Evolutionary conservation across 768 basidiomycete species (phyloP), one percentile per base, ranked within the genome.

Genomic region (Terana coerulea): DNA sequence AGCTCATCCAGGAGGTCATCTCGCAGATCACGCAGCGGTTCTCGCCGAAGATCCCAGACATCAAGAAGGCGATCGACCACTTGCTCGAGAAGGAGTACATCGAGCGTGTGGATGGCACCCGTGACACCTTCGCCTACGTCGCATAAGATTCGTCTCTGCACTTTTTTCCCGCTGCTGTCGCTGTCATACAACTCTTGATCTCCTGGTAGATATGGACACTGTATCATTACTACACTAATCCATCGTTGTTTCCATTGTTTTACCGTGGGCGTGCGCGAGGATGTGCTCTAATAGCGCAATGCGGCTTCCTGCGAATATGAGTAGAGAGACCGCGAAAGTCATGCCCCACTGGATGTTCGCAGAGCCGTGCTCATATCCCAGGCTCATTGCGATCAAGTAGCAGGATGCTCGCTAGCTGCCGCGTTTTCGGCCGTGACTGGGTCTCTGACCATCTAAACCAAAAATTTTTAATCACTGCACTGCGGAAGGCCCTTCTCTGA

Each of bases 41-140:
- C 69, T 80, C 88, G 7, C 95, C 95, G 21, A 94, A 92, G 75
- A 90, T 98, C 47, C 85, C 91, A 2, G 94, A 97, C 64, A 94
- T 98, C 72, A 98, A 98, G 71, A 95, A 95, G 83, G 90, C 91
- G 3, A 95, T 98, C 53, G 93, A 95, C 64, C 84, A 84, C 12
- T 73, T 98, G 17, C 74, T 98, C 42, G 95, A 98, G 73, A 95
- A 95, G 72, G 95, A 99, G 67, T 99, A 98, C 67, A 88, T 99
- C 60, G 95, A 98, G 64, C 86, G 95, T 26, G 87, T 92, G 12
- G 91, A 93, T 19, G 90, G 86, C 10, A 84, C 86, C n/a, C 86
- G 88, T 64, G 93, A 95, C 69, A 88, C 88, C 30, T 92, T 91
- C 67, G 81, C 83, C 42, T 88, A 88, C 64, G 79, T 86, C 58